Conservation (phyloP, 768 basidiomycete species). For the Leccinellum albellum region DNA sequence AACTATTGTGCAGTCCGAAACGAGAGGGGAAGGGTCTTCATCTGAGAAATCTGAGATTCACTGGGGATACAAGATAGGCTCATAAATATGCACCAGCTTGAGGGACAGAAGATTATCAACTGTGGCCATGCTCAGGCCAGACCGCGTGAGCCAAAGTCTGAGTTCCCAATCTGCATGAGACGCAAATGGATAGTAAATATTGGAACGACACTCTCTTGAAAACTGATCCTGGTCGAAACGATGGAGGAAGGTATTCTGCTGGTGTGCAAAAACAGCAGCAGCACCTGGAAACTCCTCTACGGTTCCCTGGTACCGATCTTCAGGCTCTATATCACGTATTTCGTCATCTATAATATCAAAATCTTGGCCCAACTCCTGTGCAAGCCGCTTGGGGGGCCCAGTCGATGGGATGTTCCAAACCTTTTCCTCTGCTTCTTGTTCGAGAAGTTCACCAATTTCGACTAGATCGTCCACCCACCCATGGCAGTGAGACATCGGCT, state of each 20-base stretch:
- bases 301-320: not conserved
- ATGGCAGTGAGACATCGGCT: not conserved
- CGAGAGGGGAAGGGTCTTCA: not conserved
- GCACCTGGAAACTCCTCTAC: not conserved
- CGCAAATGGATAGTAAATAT: not conserved
- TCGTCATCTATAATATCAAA: not conserved
- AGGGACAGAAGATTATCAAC: not conserved
- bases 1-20: not conserved
- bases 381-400: not conserved
- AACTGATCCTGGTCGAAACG: not conserved
- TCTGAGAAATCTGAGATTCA: not conserved
- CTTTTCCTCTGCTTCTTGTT: not conserved
- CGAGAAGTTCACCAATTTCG: not conserved
- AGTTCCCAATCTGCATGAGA: not conserved
- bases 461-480: not conserved
- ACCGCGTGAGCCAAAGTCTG: not conserved
- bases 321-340: not conserved
- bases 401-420: not conserved
- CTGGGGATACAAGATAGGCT: not conserved
- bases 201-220: not conserved
- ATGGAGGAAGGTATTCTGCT: not conserved
- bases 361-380: not conserved
- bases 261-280: not conserved
- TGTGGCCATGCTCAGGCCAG: not conserved
- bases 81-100: not conserved